These are phyloP conservation scores for Boletus fagicola DNA, from an alignment of 768 basidiomycete genomes.

Conservation along the genomic window DNA sequence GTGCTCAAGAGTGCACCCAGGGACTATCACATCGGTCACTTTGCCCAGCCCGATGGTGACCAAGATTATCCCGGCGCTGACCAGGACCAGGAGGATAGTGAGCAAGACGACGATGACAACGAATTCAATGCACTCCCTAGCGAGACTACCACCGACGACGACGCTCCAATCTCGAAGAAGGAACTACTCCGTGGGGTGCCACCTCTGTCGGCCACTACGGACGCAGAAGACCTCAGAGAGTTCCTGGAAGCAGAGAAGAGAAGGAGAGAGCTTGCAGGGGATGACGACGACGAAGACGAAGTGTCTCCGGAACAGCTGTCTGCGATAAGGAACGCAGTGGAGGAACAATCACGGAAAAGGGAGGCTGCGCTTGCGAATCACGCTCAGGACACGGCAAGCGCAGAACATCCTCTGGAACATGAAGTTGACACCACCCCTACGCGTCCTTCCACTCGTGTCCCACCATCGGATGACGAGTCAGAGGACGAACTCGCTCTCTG, in stretches of 20 bases:
- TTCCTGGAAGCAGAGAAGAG: slow-evolving; percentile 64
- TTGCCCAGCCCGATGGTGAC: slow-evolving; percentile 41
- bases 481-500: slow-evolving; percentile 50
- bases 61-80: slow-evolving; percentile 40
- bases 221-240: slow-evolving; percentile 61
- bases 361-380: slow-evolving; percentile 7
- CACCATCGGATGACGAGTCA: slow-evolving; percentile 33
- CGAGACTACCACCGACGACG: slow-evolving; percentile 26
- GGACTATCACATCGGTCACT: slow-evolving; percentile 51
- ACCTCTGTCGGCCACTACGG: slow-evolving; percentile 45
- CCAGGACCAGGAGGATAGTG: slow-evolving; percentile 45
- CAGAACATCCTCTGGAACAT: not conserved
- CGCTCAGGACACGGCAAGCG: slow-evolving; percentile 4
- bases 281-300: slow-evolving; percentile 28
- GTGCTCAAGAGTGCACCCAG: slow-evolving; percentile 47
- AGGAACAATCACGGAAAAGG: slow-evolving; percentile 10
- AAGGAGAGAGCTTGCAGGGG: slow-evolving; percentile 42
- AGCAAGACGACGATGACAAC: slow-evolving; percentile 53
- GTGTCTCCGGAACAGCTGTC: slow-evolving; percentile 21
- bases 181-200: slow-evolving; percentile 39
- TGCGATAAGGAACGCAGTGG: slow-evolving; percentile 16
- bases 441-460: slow-evolving; percentile 5
- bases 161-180: slow-evolving; percentile 32
- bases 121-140: slow-evolving; percentile 54
- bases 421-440: slow-evolving; percentile 20